A percentile compares a stretch with the other conserved stretches of the same genome.
Conservation (phyloP, 495 filamentous ascomycete genomes). For the Articulospora tetracladia region DNA sequence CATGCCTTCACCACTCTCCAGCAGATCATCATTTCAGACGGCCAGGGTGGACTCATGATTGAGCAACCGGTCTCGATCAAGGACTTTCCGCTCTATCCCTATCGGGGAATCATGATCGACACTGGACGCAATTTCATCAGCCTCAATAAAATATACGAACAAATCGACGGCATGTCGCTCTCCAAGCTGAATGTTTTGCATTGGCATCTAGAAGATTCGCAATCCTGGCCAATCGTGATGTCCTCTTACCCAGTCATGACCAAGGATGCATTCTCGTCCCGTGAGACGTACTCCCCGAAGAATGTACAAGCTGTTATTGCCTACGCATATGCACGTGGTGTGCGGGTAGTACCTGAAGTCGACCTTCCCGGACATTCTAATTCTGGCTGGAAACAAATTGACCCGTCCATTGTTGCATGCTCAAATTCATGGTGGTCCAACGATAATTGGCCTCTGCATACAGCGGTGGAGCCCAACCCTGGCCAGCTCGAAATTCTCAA, state of each 20-base stretch:
- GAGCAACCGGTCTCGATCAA: constrained; percentile 46
- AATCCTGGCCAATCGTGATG: constrained; percentile 50
- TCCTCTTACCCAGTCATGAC: constrained; percentile 47
- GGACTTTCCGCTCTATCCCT: constrained; percentile 44
- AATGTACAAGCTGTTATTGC: constrained; percentile 40
- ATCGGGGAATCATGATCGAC: constrained; percentile 49
- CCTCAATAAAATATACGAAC: constrained; percentile 44
- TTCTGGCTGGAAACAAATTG: constrained; percentile 51
- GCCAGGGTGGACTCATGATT: constrained; percentile 37
- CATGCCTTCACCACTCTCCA: constrained; percentile 58
- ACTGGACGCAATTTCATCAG: constrained; percentile 47
- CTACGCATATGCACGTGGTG: constrained; percentile 43
- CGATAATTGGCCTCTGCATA: constrained; percentile 46
- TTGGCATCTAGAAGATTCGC: constrained; percentile 48
- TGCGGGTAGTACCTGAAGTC: constrained; percentile 47
- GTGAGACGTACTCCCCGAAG: constrained; percentile 36
- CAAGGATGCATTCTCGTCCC: constrained; percentile 47
- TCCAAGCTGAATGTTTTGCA: constrained; percentile 51
- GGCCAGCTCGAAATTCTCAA: constrained; percentile 55
- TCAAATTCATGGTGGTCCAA: constrained; percentile 54
- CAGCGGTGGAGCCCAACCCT: constrained; percentile 52
- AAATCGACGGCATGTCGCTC: constrained; percentile 47
- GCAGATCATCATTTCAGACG: constrained; percentile 47
- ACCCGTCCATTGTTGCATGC: constrained; percentile 48
- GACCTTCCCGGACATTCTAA: constrained; percentile 50